Base-by-base conservation (phyloP, 495 filamentous ascomycete species). In the Daldinia childiae region DNA sequence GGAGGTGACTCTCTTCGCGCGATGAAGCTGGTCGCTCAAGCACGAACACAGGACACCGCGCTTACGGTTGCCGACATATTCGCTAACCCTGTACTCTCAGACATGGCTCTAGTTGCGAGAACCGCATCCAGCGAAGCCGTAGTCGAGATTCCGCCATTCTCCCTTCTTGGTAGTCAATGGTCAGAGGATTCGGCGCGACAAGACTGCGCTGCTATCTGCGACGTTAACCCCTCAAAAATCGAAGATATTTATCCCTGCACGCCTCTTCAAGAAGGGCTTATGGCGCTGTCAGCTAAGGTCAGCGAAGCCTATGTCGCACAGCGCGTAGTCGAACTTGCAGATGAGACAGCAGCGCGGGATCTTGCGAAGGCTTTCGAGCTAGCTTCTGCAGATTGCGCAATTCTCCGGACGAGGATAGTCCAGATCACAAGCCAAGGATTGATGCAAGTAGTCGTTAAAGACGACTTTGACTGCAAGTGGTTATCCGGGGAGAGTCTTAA, bases 161-260 rank as follows among this genome's bases (percentile, higher is more conserved):
- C 80, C 2, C 67, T 82, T 6, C 71, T 82, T 4, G 45, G 60
- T 26, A 15, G 51, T 0, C 43, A 58, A 30, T 81, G 80, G 80
- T 62, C 60, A 1, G 52, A 72, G 8, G 74, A 75, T 1, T 61
- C 55, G 9, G 78, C 78, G 1, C 58, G 68, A 41, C 36, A 29
- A 1, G 78, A 80, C 6, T 76, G 74, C 19, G 76, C 76, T 19
- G 48, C 36, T 19, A 58, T 79, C 48, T 82, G 80, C 61, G 69
- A 43, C 0, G 32, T 81, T 4, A 74, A 74, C 3, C 52, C 56
- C 2, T 69, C 74, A 7, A 39, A 17, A 0, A 80, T 91, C n/a
- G 82, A 87, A 43, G 89, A 93, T 75, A 76, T 89, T 0, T 93
- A 91, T 64, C 90, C 90, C 6, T 92, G 90, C 80, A 91, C 87